These are phyloP conservation scores for Paracoccidioides lutzii DNA, from an alignment of 2,329 filamentous ascomycete genomes.

Conservation along the genomic window DNA sequence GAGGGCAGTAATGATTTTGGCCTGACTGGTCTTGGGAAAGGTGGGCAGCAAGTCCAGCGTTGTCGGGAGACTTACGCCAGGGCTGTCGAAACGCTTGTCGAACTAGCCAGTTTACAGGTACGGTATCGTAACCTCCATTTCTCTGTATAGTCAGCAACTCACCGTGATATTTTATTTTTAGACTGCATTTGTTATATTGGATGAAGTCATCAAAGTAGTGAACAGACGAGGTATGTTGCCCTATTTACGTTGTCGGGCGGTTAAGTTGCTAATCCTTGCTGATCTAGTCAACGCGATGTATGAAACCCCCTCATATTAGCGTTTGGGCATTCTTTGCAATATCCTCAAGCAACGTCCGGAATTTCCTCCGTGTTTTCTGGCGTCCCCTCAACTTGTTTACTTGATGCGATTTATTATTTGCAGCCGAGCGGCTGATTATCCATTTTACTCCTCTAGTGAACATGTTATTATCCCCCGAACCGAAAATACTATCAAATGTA, in stretches of 20 bases:
- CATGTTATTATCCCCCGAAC: slow-evolving; percentile 86
- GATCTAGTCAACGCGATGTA: slow-evolving; percentile 10
- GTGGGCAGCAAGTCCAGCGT: slow-evolving; percentile 89
- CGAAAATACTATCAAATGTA: slow-evolving; percentile 98
- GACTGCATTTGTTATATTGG: slow-evolving; percentile 94
- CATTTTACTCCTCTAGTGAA: slow-evolving; percentile 22
- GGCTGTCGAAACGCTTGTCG: slow-evolving; percentile 89
- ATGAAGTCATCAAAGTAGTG: slow-evolving; percentile 98
- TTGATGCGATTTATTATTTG: not conserved
- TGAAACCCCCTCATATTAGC: not conserved
- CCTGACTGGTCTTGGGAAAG: slow-evolving; percentile 88
- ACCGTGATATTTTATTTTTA: slow-evolving; percentile 21
- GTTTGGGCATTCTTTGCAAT: not conserved
- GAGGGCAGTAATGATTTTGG: slow-evolving; percentile 94
- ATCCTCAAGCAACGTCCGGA: not conserved
- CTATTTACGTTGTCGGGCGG: not conserved
- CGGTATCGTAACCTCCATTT: slow-evolving; percentile 5
- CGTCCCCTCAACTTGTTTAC: not conserved
- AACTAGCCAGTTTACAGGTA: slow-evolving; percentile 80
- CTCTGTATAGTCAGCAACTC: not conserved
- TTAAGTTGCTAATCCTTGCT: not conserved
- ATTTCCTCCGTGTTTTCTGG: not conserved
- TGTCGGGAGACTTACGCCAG: slow-evolving; percentile 92
- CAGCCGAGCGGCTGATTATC: slow-evolving; percentile 10
- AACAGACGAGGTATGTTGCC: slow-evolving; percentile 66